Percentiles rank a stretch among this genome's conserved stretches.
Evolutionary conservation across 2,329 filamentous ascomycete genomes (phyloP).

Genomic region (Fusarium sterilihyphosum): DNA sequence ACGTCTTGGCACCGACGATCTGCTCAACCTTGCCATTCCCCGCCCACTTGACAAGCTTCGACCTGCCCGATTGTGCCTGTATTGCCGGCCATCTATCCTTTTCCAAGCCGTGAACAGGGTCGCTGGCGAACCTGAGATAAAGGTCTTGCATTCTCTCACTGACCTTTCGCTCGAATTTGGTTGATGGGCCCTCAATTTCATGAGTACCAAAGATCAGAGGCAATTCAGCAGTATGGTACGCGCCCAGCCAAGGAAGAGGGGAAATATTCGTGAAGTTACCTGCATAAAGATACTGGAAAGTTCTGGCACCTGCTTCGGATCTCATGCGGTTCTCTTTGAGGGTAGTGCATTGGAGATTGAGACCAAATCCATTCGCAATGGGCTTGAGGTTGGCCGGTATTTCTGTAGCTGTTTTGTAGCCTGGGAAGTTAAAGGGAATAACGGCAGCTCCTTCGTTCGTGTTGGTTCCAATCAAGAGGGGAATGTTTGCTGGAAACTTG

Average conservation of each 20-base stretch:
- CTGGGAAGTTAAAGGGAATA: constrained; percentile 22
- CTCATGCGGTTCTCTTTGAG: constrained; percentile 19
- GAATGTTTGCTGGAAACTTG: background rate
- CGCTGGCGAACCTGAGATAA: constrained; percentile 19
- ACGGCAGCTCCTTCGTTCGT: constrained; percentile 28
- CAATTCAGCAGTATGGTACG: constrained; percentile 29
- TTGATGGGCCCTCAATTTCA: constrained; percentile 2
- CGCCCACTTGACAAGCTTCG: constrained; percentile 20
- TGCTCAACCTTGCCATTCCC: constrained; percentile 6
- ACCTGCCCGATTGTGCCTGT: background rate
- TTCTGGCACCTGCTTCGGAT: constrained; percentile 14
- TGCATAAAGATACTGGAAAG: constrained; percentile 30
- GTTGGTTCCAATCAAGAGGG: constrained; percentile 31
- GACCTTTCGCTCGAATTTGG: constrained; percentile 8
- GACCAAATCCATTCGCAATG: constrained; percentile 5
- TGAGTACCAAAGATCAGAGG: constrained; percentile 32
- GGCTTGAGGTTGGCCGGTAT: constrained; percentile 8
- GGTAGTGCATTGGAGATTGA: constrained; percentile 28
- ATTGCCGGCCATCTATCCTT: constrained; percentile 1
- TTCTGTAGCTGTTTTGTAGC: constrained; percentile 17
- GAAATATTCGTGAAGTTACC: constrained; percentile 36
- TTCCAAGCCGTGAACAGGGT: constrained; percentile 13
- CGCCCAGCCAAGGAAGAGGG: constrained; percentile 28
- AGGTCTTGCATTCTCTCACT: constrained; percentile 32
- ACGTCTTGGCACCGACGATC: background rate